These are phyloP conservation scores for Diaporthe sp. DNA, from an alignment of 2,329 filamentous ascomycete species.

Conservation along the genomic window DNA sequence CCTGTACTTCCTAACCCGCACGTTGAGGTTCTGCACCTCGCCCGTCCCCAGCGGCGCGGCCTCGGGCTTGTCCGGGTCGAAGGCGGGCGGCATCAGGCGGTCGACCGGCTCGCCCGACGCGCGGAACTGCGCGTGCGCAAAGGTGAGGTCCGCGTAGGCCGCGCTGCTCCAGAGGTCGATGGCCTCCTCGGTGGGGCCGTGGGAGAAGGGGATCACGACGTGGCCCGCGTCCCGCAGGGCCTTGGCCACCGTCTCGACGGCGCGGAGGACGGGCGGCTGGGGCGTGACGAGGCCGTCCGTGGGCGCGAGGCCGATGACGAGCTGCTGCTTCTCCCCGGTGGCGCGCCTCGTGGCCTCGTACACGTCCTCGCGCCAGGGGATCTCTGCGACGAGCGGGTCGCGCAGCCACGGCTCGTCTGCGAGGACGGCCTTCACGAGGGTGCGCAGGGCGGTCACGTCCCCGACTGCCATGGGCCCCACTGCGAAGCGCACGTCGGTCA, in stretches of 20 bases:
- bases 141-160: not conserved
- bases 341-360: not conserved
- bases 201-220: not conserved
- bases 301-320: slow-evolving; percentile 3
- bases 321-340: not conserved
- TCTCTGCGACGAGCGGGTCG: slow-evolving; percentile 4
- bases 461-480: not conserved
- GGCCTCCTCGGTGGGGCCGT: not conserved
- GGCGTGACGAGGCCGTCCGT: slow-evolving; percentile 3
- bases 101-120: slow-evolving; percentile 25
- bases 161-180: slow-evolving; percentile 7
- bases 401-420: slow-evolving; percentile 11
- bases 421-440: not conserved
- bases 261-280: slow-evolving; percentile 10
- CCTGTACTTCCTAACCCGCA: slow-evolving; percentile 6
- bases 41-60: not conserved
- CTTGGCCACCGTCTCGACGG: not conserved
- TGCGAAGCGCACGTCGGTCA: slow-evolving; percentile 16
- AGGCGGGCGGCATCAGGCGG: not conserved
- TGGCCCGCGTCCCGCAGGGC: not conserved
- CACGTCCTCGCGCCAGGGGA: slow-evolving; percentile 3
- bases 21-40: slow-evolving; percentile 8
- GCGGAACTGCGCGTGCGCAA: slow-evolving; percentile 31
- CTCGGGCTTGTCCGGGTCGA: slow-evolving; percentile 14
- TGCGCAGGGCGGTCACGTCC: not conserved